phyloP scores from a whole-genome alignment of 805 yeast genomes.

The Yarrowia sp. region DNA sequence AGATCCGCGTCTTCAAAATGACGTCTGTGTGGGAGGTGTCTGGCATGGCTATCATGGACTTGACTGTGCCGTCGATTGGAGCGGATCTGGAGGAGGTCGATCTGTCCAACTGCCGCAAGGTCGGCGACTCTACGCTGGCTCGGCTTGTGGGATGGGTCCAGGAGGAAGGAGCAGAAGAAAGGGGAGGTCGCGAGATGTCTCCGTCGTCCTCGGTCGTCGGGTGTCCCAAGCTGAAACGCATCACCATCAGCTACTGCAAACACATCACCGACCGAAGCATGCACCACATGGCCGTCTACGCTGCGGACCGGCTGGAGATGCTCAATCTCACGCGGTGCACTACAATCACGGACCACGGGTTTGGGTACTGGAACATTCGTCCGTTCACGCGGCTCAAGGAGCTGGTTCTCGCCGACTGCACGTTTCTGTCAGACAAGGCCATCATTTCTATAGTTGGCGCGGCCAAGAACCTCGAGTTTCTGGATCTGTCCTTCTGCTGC shows the following conservation, averaged over 20 bases:
- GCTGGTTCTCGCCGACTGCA: constrained; percentile 66
- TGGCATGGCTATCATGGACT: constrained; percentile 79
- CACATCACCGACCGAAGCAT: constrained; percentile 67
- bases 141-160: constrained; percentile 59
- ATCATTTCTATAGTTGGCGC: constrained; percentile 60
- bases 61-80: constrained; percentile 65
- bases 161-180: neutral
- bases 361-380: constrained; percentile 57
- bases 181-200: neutral
- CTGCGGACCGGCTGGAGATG: constrained; percentile 52
- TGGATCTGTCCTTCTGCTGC: constrained; percentile 73
- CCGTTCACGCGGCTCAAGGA: constrained; percentile 53
- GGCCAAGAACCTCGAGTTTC: constrained; percentile 53
- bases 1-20: constrained; percentile 56
- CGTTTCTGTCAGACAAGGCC: constrained; percentile 65
- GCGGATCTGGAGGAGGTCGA: constrained; percentile 57
- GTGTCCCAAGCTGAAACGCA: constrained; percentile 53
- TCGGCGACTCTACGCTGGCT: constrained; percentile 67
- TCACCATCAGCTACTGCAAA: constrained; percentile 72
- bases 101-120: constrained; percentile 69
- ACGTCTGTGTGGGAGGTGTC: constrained; percentile 72
- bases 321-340: constrained; percentile 73
- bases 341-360: constrained; percentile 72
- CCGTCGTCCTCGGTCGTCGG: constrained; percentile 44
- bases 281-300: constrained; percentile 59